These are phyloP conservation scores for Dimargaris cristalligena DNA, from an alignment of 192 early-diverging fungal species.

Conservation along the genomic window DNA sequence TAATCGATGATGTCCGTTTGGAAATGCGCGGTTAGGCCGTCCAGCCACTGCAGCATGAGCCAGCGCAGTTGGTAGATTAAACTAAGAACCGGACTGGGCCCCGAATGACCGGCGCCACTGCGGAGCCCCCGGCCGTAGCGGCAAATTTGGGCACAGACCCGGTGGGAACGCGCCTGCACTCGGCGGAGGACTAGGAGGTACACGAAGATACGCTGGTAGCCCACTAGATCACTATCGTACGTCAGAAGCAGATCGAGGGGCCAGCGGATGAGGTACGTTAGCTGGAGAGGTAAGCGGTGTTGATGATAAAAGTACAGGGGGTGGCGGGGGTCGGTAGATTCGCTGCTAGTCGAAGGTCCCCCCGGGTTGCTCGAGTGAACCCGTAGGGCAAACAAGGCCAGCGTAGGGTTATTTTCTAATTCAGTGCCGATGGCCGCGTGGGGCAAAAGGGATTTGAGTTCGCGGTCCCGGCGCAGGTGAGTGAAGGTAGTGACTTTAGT, in stretches of 20 bases:
- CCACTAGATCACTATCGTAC: background rate
- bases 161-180: background rate
- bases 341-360: background rate
- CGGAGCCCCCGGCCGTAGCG: background rate
- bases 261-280: background rate
- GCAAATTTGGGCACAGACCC: background rate
- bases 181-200: background rate
- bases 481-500: background rate
- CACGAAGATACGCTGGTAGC: slow-evolving; percentile 5
- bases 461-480: slow-evolving; percentile 1
- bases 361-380: background rate
- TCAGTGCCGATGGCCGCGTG: background rate
- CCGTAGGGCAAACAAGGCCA: background rate
- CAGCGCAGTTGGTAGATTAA: slow-evolving; percentile 7
- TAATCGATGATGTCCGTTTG: slow-evolving; percentile 3
- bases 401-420: background rate
- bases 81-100: background rate
- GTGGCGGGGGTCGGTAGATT: background rate
- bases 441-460: background rate
- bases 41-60: slow-evolving; percentile 10
- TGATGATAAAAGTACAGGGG: slow-evolving; percentile 4
- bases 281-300: background rate
- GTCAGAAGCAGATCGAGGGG: slow-evolving; percentile 3
- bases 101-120: background rate
- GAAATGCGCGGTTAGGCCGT: slow-evolving; percentile 4